Conservation (phyloP, 2,329 filamentous ascomycete genomes). For the Cucurbitaria berberidis region DNA sequence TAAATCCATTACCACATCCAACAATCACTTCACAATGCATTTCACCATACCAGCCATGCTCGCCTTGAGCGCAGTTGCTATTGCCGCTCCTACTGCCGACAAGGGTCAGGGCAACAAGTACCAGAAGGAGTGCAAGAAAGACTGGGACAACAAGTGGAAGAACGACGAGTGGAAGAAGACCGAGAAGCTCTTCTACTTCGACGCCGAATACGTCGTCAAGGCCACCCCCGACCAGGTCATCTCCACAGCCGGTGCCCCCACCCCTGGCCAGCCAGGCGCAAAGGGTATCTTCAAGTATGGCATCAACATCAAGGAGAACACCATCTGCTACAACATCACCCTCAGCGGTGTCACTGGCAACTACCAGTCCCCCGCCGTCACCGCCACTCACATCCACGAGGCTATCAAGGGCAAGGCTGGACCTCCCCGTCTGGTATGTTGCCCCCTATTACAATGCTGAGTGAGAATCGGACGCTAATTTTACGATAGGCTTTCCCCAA, state of each 20-base stretch:
- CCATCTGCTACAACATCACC: constrained; percentile 60
- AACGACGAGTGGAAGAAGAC: constrained; percentile 30
- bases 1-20: background rate
- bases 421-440: constrained; percentile 55
- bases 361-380: constrained; percentile 58
- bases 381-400: constrained; percentile 64
- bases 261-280: constrained; percentile 54
- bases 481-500: constrained; percentile 27
- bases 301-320: constrained; percentile 56
- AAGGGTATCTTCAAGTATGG: constrained; percentile 60
- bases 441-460: background rate
- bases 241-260: constrained; percentile 46
- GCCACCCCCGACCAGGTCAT: constrained; percentile 60
- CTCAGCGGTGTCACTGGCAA: constrained; percentile 57
- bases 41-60: constrained; percentile 28
- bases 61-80: constrained; percentile 23
- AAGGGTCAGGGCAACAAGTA: constrained; percentile 11
- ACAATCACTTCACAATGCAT: constrained; percentile 22
- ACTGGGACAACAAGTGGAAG: constrained; percentile 32
- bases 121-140: constrained; percentile 26
- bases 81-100: constrained; percentile 24
- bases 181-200: constrained; percentile 51
- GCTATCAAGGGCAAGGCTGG: constrained; percentile 54
- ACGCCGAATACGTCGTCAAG: constrained; percentile 56
- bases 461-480: background rate